Percentiles rank a stretch among this genome's conserved stretches.
phyloP scores from a whole-genome alignment of 2,329 filamentous ascomycete genomes.

The Phyllosticta capitalensis region DNA sequence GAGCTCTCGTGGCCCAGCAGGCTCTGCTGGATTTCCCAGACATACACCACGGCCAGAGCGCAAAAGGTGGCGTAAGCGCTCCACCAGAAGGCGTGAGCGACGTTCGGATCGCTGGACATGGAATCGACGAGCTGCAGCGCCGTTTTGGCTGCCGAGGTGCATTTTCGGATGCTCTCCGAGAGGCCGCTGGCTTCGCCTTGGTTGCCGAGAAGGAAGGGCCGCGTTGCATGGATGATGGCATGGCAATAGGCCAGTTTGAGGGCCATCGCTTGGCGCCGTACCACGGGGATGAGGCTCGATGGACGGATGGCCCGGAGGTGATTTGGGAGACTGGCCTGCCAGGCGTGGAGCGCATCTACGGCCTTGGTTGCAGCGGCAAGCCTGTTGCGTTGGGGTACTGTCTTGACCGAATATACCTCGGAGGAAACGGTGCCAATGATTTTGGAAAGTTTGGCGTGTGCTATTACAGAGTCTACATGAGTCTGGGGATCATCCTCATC shows the following conservation, averaged over 20 bases:
- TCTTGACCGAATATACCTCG: constrained; percentile 25
- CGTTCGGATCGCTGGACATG: constrained; percentile 27
- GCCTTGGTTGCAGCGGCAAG: constrained; percentile 30
- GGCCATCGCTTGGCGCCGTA: constrained; percentile 26
- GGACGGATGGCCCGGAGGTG: constrained; percentile 37
- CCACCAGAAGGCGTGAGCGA: constrained; percentile 40
- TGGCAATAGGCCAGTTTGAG: constrained; percentile 25
- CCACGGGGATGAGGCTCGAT: constrained; percentile 36
- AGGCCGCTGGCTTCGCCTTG: constrained; percentile 18
- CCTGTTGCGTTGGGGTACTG: constrained; percentile 27
- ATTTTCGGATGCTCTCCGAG: constrained; percentile 34
- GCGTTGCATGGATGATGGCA: constrained; percentile 25
- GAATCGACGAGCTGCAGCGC: constrained; percentile 28
- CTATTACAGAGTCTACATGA: neutral
- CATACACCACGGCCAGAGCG: constrained; percentile 38
- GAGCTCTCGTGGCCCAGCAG: constrained; percentile 8
- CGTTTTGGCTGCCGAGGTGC: constrained; percentile 34
- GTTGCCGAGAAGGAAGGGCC: constrained; percentile 23
- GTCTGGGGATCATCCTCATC: no score
- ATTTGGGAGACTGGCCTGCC: constrained; percentile 29
- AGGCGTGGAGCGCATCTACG: constrained; percentile 26
- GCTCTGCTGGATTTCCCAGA: constrained; percentile 37
- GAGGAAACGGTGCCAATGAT: constrained; percentile 23
- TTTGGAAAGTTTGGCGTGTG: constrained; percentile 17
- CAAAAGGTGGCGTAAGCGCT: constrained; percentile 42